Base-by-base conservation (phyloP, 352 stramenopile genomes). In the Globisporangium emineosum region DNA sequence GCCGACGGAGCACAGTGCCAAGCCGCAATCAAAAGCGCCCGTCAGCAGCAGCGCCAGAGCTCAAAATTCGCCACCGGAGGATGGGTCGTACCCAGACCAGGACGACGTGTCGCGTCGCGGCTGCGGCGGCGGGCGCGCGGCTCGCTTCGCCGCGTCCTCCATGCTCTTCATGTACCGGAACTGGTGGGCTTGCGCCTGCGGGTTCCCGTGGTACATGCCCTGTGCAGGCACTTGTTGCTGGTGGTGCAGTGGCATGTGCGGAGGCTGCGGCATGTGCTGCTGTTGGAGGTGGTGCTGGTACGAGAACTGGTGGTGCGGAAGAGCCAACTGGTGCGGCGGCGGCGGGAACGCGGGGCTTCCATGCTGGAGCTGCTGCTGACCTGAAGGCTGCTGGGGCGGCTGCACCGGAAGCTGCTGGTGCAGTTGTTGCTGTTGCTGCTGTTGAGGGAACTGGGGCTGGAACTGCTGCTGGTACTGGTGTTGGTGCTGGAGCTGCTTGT, bases 111-210 rank as follows among this genome's bases (percentile, higher is more conserved):
- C 83, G 45, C 83, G 77, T 29, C 76, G 70, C 6, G 74, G 74
- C 40, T 64, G 65, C 9, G 57, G 57, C 10, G 67, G 64, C 19
- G 72, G 67, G 42, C 76, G 55, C 49, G 62, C 55, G 9, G 53
- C 17, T 60, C 62, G 45, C 73, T 84, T 75, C 56, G 49, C 54
- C 52, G 66, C 51, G 51, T 90, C 76, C 43, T 89, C 83, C 75
- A 89, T 87, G 54, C 65, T 77, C 60, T 88, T 89, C 62, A 88
- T 68, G 65, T 90, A 92, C 25, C 82, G 83, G 60, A 77, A 92
- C 65, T 63, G 73, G 45, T 86, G 78, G 5, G 68, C 58, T 13
- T 73, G 65, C 2, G 67, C 60, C 49, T 62, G 67, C 58, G 76
- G 71, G 30, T 77, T 80, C 19, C 65, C 52, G 17, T 70, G 61